Percentiles rank a stretch among this genome's conserved stretches.
Evolutionary conservation across 345 rosid genomes (phyloP).

Genomic region (Eucalyptus caleyi): DNA sequence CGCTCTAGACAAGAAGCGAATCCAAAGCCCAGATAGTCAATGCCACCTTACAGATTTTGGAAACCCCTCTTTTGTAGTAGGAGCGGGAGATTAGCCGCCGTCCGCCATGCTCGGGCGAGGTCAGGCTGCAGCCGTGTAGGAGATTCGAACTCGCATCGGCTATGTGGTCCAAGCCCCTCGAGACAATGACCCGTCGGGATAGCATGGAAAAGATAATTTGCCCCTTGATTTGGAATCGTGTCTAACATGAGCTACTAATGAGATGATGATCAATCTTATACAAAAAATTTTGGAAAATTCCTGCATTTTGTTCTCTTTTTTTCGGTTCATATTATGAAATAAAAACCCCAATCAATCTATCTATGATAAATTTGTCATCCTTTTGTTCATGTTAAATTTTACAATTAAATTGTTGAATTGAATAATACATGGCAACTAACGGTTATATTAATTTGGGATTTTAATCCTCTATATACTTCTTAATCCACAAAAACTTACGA

Average conservation of each 20-base stretch:
- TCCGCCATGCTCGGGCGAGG: not conserved
- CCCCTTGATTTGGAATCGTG: accelerated
- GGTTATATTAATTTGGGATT: accelerated
- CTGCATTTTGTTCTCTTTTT: not conserved
- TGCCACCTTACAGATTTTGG: not conserved
- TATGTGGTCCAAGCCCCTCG: not conserved
- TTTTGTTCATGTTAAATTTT: too few species aligned
- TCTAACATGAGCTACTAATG: not conserved
- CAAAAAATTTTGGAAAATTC: not conserved
- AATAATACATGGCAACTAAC: accelerated
- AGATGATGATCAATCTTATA: not conserved
- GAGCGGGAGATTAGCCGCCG: not conserved
- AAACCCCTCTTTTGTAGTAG: not conserved
- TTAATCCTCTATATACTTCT: too few species aligned
- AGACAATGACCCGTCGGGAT: not conserved
- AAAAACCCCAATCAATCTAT: accelerated
- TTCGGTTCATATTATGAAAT: too few species aligned
- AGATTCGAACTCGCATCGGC: not conserved
- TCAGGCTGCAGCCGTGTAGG: accelerated
- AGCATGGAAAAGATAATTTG: not conserved
- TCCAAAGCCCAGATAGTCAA: not conserved
- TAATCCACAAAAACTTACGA: accelerated
- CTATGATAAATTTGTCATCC: accelerated
- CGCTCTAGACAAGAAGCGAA: not conserved
- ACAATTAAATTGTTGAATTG: accelerated